These are phyloP conservation scores for Pyrus pyrifolia DNA, from an alignment of 306 rosid species.

Conservation along the genomic window DNA sequence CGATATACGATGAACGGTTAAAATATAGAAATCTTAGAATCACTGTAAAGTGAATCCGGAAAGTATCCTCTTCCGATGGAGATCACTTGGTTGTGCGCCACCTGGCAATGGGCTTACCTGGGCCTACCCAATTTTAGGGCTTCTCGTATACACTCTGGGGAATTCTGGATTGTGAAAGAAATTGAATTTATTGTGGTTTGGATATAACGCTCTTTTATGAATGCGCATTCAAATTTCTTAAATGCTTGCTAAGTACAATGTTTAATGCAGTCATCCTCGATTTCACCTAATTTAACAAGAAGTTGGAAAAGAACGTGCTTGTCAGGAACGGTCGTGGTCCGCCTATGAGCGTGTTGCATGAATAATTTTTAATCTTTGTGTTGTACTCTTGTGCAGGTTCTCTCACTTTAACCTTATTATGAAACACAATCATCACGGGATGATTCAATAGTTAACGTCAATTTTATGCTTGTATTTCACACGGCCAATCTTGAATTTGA, in stretches of 20 bases:
- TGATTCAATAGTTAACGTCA: fast-evolving
- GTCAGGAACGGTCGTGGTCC: no score
- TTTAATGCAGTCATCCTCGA: no score
- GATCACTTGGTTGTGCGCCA: neutral
- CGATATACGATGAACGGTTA: fast-evolving
- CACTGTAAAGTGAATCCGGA: no score
- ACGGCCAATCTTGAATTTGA: fast-evolving
- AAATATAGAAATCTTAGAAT: fast-evolving
- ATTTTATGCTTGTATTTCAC: no score
- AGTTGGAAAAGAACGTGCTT: no score
- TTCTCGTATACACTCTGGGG: neutral
- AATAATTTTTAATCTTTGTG: no score
- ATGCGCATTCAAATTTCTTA: neutral
- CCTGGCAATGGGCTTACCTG: neutral
- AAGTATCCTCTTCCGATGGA: neutral
- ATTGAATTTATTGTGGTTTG: neutral
- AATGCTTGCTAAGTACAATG: no score
- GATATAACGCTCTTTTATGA: neutral
- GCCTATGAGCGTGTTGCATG: no score
- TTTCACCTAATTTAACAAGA: no score
- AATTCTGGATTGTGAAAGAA: neutral
- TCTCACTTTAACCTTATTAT: no score
- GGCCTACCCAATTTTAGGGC: neutral
- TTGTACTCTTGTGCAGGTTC: no score
- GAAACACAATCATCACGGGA: fast-evolving